phyloP scores from a whole-genome alignment of 176 grass and related monocot genomes.

The Themeda triandra region DNA sequence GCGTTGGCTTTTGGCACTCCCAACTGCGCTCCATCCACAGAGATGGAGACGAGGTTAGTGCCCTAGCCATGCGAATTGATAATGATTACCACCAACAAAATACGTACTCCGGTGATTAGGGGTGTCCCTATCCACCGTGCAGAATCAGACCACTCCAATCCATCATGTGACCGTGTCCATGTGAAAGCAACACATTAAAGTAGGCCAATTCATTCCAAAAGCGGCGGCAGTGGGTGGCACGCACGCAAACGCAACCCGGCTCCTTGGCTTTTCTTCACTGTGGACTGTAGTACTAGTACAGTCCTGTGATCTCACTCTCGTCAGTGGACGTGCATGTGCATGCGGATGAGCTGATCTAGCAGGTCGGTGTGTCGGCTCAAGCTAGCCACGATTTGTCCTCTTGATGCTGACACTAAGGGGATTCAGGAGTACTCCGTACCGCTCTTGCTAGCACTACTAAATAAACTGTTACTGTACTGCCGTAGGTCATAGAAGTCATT shows the following conservation, averaged over 20 bases:
- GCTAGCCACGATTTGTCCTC: too few relatives aligned
- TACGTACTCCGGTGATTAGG: background rate
- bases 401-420: too few relatives aligned
- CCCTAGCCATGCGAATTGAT: background rate
- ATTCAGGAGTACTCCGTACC: too few relatives aligned
- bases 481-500: too few relatives aligned
- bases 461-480: too few relatives aligned
- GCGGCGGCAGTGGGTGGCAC: background rate
- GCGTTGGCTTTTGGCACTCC: background rate
- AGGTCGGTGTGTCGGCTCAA: background rate
- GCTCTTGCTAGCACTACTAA: too few relatives aligned
- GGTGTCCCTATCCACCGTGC: background rate
- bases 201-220: background rate
- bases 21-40: too few relatives aligned
- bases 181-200: conserved; percentile 16
- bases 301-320: background rate
- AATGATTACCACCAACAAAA: background rate
- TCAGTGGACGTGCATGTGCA: background rate
- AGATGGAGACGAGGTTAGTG: background rate
- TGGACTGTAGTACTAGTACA: background rate
- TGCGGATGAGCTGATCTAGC: background rate
- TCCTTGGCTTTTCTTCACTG: background rate
- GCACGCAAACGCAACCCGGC: background rate
- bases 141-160: background rate
- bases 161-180: background rate